A percentile compares a stretch with the other conserved stretches of the same genome.
These are phyloP conservation scores for Cydonia oblonga DNA, from an alignment of 331 rosid species.

Conservation along the genomic window DNA sequence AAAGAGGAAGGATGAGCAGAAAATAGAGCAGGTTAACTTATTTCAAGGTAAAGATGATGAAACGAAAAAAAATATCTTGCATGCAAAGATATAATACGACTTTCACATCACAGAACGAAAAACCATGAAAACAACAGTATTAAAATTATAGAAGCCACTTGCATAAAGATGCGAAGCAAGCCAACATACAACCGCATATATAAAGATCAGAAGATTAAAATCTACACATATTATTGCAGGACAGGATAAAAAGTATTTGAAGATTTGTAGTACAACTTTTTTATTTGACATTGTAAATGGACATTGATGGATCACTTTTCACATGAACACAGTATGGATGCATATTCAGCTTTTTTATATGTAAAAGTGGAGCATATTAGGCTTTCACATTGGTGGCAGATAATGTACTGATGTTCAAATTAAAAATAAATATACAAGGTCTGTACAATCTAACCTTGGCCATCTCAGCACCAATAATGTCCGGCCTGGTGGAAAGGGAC, in stretches of 20 bases:
- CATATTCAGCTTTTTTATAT: too few relatives aligned
- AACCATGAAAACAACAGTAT: not conserved
- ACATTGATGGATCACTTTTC: not conserved
- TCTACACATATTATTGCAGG: not conserved
- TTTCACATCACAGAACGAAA: not conserved
- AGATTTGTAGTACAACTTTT: not conserved
- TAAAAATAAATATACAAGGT: not conserved
- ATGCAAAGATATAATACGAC: not conserved
- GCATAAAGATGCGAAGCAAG: not conserved
- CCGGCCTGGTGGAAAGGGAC: constrained; percentile 96
- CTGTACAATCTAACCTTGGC: constrained; percentile 58
- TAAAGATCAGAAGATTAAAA: not conserved
- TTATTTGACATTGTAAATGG: not conserved
- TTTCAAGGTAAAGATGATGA: not conserved
- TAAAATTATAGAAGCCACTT: not conserved
- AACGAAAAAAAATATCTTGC: not conserved
- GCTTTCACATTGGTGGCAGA: not conserved
- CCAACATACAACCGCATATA: not conserved
- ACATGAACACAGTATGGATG: not conserved
- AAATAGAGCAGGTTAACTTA: constrained; percentile 5
- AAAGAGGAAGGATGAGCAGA: not conserved
- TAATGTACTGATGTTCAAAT: not conserved
- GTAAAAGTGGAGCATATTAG: too few relatives aligned
- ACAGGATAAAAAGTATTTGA: not conserved
- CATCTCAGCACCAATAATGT: constrained; percentile 85